These are phyloP conservation scores for Xylona heveae DNA, from an alignment of 495 filamentous ascomycete genomes.

Conservation along the genomic window DNA sequence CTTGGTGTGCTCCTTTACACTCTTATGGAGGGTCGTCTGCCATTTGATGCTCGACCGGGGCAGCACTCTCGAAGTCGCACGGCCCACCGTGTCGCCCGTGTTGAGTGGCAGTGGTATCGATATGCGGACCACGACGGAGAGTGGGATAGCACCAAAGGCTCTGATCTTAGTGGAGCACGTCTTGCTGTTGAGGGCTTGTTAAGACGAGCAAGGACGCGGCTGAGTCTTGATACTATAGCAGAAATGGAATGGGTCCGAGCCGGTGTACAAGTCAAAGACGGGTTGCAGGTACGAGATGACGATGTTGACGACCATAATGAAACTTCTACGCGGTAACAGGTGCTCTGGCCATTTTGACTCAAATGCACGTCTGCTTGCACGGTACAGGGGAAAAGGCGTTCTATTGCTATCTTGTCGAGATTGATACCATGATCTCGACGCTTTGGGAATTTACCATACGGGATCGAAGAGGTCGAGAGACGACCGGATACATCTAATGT, in stretches of 20 bases:
- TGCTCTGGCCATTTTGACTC: no score
- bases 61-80: slow-evolving; percentile 50
- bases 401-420: no score
- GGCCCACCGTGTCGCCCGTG: slow-evolving; percentile 79
- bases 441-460: no score
- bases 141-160: slow-evolving; percentile 35
- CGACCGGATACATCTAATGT: no score
- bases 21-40: slow-evolving; percentile 74
- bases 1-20: slow-evolving; percentile 86
- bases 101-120: slow-evolving; percentile 84
- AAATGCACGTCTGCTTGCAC: no score
- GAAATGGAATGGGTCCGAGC: slow-evolving; percentile 52
- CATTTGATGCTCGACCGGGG: slow-evolving; percentile 70
- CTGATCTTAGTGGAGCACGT: slow-evolving; percentile 49
- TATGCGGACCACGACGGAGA: slow-evolving; percentile 59
- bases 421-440: no score
- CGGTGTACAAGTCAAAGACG: slow-evolving; percentile 49
- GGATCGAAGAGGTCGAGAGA: no score
- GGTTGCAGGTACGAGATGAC: slow-evolving; percentile 47
- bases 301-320: no score
- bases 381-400: no score
- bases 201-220: slow-evolving; percentile 55
- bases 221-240: slow-evolving; percentile 47
- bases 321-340: no score
- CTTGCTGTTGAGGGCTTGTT: slow-evolving; percentile 63